Evolutionary conservation across 2,329 filamentous ascomycete genomes (phyloP).

Genomic region (Fusarium temperatum): DNA sequence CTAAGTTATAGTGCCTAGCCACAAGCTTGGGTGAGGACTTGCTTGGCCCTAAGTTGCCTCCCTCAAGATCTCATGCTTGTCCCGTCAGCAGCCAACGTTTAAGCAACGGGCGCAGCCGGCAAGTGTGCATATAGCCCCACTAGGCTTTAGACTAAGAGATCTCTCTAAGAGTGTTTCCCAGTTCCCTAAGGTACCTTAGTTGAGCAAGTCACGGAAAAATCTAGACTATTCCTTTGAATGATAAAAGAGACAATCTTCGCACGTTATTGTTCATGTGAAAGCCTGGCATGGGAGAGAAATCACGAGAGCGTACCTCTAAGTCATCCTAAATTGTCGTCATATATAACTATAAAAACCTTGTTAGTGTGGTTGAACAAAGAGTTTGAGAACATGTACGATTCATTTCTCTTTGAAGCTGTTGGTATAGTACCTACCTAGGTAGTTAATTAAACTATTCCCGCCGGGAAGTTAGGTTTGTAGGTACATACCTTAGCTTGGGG

Average conservation of each 20-base stretch:
- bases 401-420: background rate
- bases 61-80: background rate
- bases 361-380: background rate
- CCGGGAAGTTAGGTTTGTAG: background rate
- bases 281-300: background rate
- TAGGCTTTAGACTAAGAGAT: background rate
- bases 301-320: background rate
- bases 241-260: background rate
- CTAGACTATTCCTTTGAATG: background rate
- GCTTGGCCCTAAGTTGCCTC: background rate
- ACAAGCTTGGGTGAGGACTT: background rate
- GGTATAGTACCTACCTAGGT: background rate
- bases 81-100: background rate
- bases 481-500: background rate
- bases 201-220: background rate
- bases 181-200: background rate
- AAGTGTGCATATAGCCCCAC: conserved; percentile 1
- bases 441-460: background rate
- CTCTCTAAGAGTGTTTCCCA: background rate
- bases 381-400: background rate
- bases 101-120: conserved; percentile 7
- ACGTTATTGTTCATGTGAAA: background rate
- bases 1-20: background rate
- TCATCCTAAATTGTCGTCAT: background rate
- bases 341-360: background rate